A percentile compares a stretch with the other conserved stretches of the same genome.
phyloP scores from a whole-genome alignment of 1,139 yeast species.

The Saccharomyces hybrid region DNA sequence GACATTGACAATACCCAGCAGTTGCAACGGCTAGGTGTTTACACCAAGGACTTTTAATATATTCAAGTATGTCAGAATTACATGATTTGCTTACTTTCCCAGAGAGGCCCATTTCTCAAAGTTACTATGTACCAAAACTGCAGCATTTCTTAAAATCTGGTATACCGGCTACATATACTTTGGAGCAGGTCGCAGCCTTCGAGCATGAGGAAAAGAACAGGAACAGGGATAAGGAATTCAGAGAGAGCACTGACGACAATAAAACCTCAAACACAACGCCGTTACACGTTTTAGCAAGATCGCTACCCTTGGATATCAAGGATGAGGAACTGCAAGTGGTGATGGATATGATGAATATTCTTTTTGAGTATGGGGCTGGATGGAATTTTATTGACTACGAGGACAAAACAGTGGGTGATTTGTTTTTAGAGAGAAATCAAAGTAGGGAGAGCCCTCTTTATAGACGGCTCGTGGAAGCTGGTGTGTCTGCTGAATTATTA shows the following conservation, averaged over 20 bases:
- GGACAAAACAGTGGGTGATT: slow-evolving; percentile 71
- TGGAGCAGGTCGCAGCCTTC: slow-evolving; percentile 63
- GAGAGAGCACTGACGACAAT: slow-evolving; percentile 20
- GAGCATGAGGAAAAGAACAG: slow-evolving; percentile 36
- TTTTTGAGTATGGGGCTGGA: slow-evolving; percentile 85
- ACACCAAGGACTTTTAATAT: not conserved
- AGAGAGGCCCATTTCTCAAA: slow-evolving; percentile 46
- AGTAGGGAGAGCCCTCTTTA: slow-evolving; percentile 33
- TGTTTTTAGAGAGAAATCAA: slow-evolving; percentile 46
- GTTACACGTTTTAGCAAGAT: slow-evolving; percentile 50
- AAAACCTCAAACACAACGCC: slow-evolving; percentile 61
- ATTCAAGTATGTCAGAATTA: slow-evolving; percentile 52
- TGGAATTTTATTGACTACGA: slow-evolving; percentile 71
- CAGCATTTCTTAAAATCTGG: slow-evolving; percentile 48
- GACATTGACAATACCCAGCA: not conserved
- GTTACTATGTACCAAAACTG: slow-evolving; percentile 40
- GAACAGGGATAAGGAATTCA: slow-evolving; percentile 32
- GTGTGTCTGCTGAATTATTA: slow-evolving; percentile 81
- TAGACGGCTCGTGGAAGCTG: slow-evolving; percentile 66
- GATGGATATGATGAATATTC: slow-evolving; percentile 47
- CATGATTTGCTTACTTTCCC: slow-evolving; percentile 60
- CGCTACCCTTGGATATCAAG: slow-evolving; percentile 41
- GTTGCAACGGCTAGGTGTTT: not conserved
- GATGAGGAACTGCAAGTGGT: slow-evolving; percentile 44
- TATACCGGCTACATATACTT: slow-evolving; percentile 74